These are phyloP conservation scores for Erigeron canadensis DNA, from an alignment of 129 eudicot genomes.

Conservation along the genomic window DNA sequence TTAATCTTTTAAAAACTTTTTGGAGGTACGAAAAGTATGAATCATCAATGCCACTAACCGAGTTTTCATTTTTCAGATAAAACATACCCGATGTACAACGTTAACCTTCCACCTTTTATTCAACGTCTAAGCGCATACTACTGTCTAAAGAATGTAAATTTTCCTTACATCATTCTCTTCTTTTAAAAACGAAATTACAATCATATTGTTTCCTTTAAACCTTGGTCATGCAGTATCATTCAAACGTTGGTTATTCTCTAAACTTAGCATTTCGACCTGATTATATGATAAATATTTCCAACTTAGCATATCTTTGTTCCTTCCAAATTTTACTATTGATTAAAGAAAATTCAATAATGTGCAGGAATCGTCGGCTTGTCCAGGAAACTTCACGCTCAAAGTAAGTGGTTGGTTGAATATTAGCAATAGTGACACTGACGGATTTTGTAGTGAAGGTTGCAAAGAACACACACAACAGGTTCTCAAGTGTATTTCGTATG, in stretches of 20 bases:
- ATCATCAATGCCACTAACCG: background rate
- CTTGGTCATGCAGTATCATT: too few relatives aligned
- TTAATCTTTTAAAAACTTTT: background rate
- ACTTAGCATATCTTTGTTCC: background rate
- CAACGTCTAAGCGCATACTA: conserved; percentile 48
- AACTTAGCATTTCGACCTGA: background rate
- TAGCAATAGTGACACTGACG: conserved; percentile 20
- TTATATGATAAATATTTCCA: background rate
- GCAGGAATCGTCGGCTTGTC: conserved; percentile 33
- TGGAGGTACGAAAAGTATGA: background rate
- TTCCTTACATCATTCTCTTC: background rate
- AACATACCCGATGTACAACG: conserved; percentile 32
- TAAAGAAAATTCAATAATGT: background rate
- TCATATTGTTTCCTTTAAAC: too few relatives aligned
- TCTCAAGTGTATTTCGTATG: conserved; percentile 41
- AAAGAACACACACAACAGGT: conserved; percentile 43
- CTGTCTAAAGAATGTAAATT: conserved; percentile 41
- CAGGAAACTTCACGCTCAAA: conserved; percentile 22
- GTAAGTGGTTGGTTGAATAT: conserved; percentile 46
- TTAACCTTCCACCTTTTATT: conserved; percentile 46
- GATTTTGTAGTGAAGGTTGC: conserved; percentile 49
- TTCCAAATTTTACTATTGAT: conserved; percentile 8
- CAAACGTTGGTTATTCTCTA: too few relatives aligned
- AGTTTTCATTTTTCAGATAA: conserved; percentile 22
- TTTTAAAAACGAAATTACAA: too few relatives aligned